These are phyloP conservation scores for Larix sibirica DNA, from an alignment of 83 land plant species.

Conservation along the genomic window DNA sequence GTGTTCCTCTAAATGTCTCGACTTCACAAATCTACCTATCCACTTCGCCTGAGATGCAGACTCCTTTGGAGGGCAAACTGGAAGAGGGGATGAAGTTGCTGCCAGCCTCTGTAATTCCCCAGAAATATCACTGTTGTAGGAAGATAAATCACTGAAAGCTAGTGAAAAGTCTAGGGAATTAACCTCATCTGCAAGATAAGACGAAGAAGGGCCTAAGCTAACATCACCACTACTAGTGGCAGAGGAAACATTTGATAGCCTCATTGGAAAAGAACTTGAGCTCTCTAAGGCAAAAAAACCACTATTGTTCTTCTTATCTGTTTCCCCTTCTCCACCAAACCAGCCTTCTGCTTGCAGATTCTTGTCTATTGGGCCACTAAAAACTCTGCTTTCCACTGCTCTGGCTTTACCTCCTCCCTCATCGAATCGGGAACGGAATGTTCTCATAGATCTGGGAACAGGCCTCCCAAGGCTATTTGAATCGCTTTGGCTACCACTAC, in stretches of 20 bases:
- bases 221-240: slow-evolving; percentile 7
- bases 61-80: slow-evolving; percentile 3
- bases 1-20: neutral
- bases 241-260: neutral
- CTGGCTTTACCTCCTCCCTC: slow-evolving; percentile 3
- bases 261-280: neutral
- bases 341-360: neutral
- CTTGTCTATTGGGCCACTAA: slow-evolving; percentile 13
- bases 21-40: slow-evolving; percentile 18
- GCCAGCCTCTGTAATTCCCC: slow-evolving; percentile 53
- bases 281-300: too few relatives aligned
- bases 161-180: slow-evolving; percentile 42
- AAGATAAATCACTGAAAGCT: slow-evolving; percentile 54
- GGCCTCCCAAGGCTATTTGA: neutral
- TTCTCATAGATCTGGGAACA: slow-evolving; percentile 10
- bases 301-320: neutral
- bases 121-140: slow-evolving; percentile 60
- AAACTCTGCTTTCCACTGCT: slow-evolving; percentile 15
- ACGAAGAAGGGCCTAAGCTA: slow-evolving; percentile 9
- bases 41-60: slow-evolving; percentile 12
- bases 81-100: slow-evolving; percentile 5
- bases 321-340: neutral
- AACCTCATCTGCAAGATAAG: slow-evolving; percentile 7
- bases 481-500: neutral
- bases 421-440: slow-evolving; percentile 9